Evolutionary conservation across 805 yeast genomes (phyloP).

Genomic region (Candida vaughaniae): DNA sequence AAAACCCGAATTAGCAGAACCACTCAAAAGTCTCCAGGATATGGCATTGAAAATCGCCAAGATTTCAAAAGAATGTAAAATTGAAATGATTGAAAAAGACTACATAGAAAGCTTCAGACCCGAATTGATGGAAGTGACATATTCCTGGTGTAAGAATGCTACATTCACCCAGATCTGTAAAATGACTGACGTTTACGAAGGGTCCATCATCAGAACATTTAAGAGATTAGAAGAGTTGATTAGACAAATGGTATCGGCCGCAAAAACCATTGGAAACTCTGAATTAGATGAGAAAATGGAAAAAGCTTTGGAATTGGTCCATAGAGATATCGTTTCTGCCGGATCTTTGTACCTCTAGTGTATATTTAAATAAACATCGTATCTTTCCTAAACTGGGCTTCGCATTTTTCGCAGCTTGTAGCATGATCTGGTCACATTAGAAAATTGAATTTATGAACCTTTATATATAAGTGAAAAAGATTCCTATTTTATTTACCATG

Average conservation of each 20-base stretch:
- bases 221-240: constrained; percentile 91
- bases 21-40: constrained; percentile 81
- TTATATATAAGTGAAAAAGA: too few species aligned
- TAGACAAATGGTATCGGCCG: constrained; percentile 86
- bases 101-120: constrained; percentile 89
- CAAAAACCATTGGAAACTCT: constrained; percentile 90
- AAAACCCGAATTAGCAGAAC: constrained; percentile 89
- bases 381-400: too few species aligned
- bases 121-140: constrained; percentile 95
- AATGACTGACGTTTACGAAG: constrained; percentile 98
- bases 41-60: constrained; percentile 92
- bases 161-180: constrained; percentile 95
- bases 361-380: too few species aligned
- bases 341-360: constrained; percentile 77
- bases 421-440: too few species aligned
- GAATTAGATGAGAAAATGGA: constrained; percentile 88
- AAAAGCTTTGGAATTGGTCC: constrained; percentile 77
- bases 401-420: too few species aligned
- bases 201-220: constrained; percentile 91
- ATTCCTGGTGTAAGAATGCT: constrained; percentile 96
- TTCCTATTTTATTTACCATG: too few species aligned
- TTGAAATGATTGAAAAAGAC: constrained; percentile 87
- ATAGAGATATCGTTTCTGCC: constrained; percentile 95
- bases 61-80: constrained; percentile 82
- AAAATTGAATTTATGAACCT: too few species aligned